Evolutionary conservation across 2,329 filamentous ascomycete species (phyloP).

Genomic region (Verticillium klebahnii): DNA sequence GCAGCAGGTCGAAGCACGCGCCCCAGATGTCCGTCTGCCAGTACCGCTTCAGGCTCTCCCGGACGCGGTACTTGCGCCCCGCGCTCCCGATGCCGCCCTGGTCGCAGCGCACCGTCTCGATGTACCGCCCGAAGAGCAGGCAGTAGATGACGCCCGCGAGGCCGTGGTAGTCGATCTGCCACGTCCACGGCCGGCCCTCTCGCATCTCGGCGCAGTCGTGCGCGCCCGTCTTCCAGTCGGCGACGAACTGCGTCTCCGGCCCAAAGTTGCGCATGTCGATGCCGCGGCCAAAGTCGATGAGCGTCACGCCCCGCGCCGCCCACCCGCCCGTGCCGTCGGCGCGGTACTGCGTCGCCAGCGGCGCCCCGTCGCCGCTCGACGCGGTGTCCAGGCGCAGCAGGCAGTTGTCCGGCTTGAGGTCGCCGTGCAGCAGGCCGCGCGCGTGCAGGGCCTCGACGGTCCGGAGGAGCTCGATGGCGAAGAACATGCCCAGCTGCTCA

Average conservation of each 20-base stretch:
- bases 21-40: conserved; percentile 94
- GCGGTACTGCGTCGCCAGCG: conserved; percentile 61
- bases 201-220: conserved; percentile 95
- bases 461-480: conserved; percentile 83
- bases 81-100: conserved; percentile 51
- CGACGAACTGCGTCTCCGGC: conserved; percentile 78
- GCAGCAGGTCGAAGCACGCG: conserved; percentile 74
- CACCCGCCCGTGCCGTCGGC: conserved; percentile 74
- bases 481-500: conserved; percentile 91
- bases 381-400: conserved; percentile 71
- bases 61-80: conserved; percentile 70
- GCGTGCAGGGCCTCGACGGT: conserved; percentile 83
- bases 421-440: conserved; percentile 79
- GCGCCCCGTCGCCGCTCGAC: conserved; percentile 23
- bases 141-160: conserved; percentile 84
- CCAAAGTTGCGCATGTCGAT: conserved; percentile 89
- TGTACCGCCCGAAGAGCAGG: conserved; percentile 90
- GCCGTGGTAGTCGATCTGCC: conserved; percentile 95
- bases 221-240: conserved; percentile 86
- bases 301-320: conserved; percentile 70
- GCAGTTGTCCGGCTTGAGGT: conserved; percentile 94
- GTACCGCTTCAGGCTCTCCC: conserved; percentile 85
- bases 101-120: conserved; percentile 66
- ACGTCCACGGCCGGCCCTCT: conserved; percentile 91
- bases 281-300: conserved; percentile 92